A percentile compares a stretch with the other conserved stretches of the same genome.
phyloP scores from a whole-genome alignment of 768 basidiomycete genomes.

The Auriculariales sp. region DNA sequence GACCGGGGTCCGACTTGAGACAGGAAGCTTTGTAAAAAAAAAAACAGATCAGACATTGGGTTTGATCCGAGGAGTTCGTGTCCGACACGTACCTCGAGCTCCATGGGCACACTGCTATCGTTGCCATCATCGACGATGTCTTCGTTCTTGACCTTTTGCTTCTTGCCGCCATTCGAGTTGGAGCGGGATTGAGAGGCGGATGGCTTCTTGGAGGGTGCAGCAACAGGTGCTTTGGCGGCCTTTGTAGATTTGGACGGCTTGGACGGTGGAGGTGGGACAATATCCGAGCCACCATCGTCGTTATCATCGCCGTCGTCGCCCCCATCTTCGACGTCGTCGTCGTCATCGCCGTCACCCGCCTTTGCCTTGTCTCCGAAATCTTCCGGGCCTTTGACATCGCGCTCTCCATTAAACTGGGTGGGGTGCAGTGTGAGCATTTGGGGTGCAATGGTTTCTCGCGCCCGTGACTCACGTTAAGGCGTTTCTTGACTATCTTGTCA shows the following conservation, averaged over 20 bases:
- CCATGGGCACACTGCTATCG: background rate
- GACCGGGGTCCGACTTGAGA: no score
- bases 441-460: background rate
- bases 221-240: no score
- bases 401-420: conserved; percentile 34
- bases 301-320: background rate
- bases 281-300: no score
- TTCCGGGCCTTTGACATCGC: conserved; percentile 31
- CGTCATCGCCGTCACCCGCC: conserved; percentile 11
- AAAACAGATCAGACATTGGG: no score
- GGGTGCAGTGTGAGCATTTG: background rate
- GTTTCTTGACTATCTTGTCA: conserved; percentile 54
- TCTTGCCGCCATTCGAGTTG: background rate
- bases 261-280: no score
- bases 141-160: background rate
- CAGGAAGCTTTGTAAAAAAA: no score
- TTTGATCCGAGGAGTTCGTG: no score
- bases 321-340: conserved; percentile 9
- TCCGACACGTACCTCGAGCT: background rate
- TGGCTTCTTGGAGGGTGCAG: background rate
- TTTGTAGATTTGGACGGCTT: no score
- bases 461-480: conserved; percentile 31
- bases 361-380: conserved; percentile 31
- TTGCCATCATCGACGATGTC: background rate
- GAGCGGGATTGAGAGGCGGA: no score